phyloP scores from a whole-genome alignment of 2,329 filamentous ascomycete genomes.

The Lecanicillium sp. region DNA sequence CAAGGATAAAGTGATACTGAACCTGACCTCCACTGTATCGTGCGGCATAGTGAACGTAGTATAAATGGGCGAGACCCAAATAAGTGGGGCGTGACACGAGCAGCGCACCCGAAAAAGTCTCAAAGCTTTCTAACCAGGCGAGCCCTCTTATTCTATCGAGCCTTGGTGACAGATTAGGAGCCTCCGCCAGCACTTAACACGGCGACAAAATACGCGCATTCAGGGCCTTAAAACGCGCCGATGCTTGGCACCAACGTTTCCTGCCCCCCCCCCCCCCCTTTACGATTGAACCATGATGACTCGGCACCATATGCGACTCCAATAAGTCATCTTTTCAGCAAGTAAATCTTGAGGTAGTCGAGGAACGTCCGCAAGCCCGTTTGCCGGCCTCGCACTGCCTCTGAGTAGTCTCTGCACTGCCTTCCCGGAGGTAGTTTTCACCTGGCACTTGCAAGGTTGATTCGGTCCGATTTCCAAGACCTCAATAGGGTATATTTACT shows the following conservation, averaged over 20 bases:
- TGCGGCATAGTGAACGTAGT: too few species aligned
- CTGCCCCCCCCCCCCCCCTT: neutral
- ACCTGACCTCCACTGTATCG: too few species aligned
- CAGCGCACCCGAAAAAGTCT: too few species aligned
- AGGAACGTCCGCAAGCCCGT: neutral
- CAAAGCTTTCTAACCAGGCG: too few species aligned
- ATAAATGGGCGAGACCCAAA: too few species aligned
- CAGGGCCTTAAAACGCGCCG: neutral
- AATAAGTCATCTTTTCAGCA: too few species aligned
- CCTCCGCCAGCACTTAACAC: neutral
- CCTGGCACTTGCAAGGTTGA: constrained; percentile 1
- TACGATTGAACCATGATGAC: too few species aligned
- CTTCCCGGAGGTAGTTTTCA: neutral
- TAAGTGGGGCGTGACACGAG: too few species aligned
- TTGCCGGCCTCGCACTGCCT: constrained; percentile 1
- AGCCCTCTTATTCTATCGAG: too few species aligned
- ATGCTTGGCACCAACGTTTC: neutral
- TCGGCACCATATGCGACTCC: too few species aligned
- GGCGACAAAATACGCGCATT: neutral
- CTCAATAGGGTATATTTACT: neutral
- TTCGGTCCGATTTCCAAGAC: neutral
- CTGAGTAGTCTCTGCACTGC: neutral
- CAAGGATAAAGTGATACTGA: too few species aligned
- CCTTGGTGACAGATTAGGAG: constrained; percentile 3
- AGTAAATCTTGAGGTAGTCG: neutral